These are phyloP conservation scores for Aspergillus asperescens DNA, from an alignment of 495 filamentous ascomycete species.

Conservation along the genomic window DNA sequence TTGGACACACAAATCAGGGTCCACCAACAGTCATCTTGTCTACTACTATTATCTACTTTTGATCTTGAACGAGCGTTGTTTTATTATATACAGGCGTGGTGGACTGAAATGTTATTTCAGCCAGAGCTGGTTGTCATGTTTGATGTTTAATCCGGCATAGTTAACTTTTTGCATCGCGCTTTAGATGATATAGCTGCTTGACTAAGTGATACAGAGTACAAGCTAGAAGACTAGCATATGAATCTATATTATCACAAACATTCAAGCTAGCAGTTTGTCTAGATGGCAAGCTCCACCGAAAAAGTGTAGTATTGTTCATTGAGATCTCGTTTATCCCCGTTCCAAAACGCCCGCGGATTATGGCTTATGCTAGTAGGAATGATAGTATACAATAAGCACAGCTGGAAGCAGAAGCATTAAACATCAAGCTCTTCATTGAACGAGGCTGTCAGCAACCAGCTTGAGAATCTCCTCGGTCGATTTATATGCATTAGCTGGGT, in stretches of 20 bases:
- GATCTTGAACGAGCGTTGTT: background rate
- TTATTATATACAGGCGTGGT: background rate
- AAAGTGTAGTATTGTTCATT: background rate
- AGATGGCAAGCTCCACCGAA: too few species aligned
- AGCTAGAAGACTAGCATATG: too few species aligned
- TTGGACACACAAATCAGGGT: too few species aligned
- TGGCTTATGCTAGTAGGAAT: background rate
- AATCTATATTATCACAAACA: too few species aligned
- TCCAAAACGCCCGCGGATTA: background rate
- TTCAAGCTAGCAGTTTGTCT: too few species aligned
- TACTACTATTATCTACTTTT: background rate
- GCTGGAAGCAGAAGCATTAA: background rate
- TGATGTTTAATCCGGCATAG: background rate
- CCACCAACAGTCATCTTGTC: too few species aligned
- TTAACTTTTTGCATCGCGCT: background rate
- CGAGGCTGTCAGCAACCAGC: conserved; percentile 51
- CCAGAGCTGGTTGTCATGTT: background rate
- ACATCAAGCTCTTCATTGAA: conserved; percentile 5
- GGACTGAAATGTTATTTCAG: background rate
- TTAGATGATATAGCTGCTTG: background rate
- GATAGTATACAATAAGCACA: background rate
- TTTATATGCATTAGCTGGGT: conserved; percentile 71
- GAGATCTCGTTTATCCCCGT: background rate
- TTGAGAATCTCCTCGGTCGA: conserved; percentile 75
- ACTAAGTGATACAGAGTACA: background rate